Evolutionary conservation across 2,329 filamentous ascomycete species (phyloP), one percentile per base, ranked within the genome.

Genomic region (Mycocentrospora acerina): DNA sequence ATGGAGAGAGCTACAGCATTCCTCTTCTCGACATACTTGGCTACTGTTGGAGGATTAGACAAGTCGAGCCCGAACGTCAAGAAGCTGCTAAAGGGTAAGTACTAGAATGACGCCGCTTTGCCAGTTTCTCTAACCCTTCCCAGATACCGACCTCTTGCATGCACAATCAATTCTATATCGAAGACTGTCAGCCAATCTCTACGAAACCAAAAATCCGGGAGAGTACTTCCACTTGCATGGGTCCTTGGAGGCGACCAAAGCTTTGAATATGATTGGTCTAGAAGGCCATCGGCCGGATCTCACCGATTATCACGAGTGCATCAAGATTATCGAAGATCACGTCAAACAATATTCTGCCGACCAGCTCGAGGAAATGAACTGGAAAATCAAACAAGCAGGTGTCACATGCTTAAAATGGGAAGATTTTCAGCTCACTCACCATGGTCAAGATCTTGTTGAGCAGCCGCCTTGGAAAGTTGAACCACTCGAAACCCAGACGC

Each of bases 201-300:
- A 88, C 66, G 74, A 78, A 53, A 87, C 85, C 7, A 82, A 80
- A 59, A 75, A 73, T n/a, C 67, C 73, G 1, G 79, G 77, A n/a
- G 75, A 83, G 57, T 88, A 80, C 55, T 89, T 86, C 57, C 85
- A 89, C 55, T 84, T 88, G 17, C 85, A 88, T 59, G 85, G 85
- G 29, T 88, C 85, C 0, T 67, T 89, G 1, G 84, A 88, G 51
- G 85, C 85, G 3, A 82, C 79, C 8, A 83, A 78, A 7, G 85
- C 83, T 0, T 68, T 88, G 18, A 73, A 78, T 29, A 88, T 88
- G 83, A 77, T 88, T 50, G 85, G 83, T 0, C 67, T 88, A 4
- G 77, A 82, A 33, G 71, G 82, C 0, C 75, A 80, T 38, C 71
- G 78, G 5, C 79, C 82, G 1, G 79, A 82, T 30, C 59, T 87